Conservation (phyloP, 106 monocot genomes). For the Dioscorea zingiberensis region DNA sequence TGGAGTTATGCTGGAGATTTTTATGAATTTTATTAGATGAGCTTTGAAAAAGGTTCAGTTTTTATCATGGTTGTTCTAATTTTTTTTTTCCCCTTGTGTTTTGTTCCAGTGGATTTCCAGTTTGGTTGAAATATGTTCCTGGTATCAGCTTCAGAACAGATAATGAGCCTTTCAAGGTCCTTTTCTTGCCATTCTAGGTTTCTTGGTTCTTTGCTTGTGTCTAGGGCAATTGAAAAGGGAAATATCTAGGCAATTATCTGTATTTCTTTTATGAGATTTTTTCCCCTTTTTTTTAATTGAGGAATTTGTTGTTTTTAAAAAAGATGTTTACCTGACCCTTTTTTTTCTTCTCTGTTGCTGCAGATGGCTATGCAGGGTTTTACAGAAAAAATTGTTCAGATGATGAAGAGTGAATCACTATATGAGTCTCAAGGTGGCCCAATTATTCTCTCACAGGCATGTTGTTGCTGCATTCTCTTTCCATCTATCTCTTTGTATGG, state of each 20-base stretch:
- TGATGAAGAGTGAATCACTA: constrained; percentile 86
- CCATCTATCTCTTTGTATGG: background rate
- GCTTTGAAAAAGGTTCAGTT: background rate
- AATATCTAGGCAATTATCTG: too few relatives aligned
- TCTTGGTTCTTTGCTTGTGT: background rate
- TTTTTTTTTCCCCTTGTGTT: background rate
- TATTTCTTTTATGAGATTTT: too few relatives aligned
- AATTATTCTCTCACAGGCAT: constrained; percentile 86
- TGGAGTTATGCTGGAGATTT: background rate
- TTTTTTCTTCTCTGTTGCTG: constrained; percentile 2
- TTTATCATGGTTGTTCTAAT: background rate
- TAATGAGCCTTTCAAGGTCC: constrained; percentile 96
- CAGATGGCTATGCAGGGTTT: constrained; percentile 95
- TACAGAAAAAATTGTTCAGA: constrained; percentile 78
- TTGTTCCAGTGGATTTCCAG: constrained; percentile 71
- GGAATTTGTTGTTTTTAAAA: background rate
- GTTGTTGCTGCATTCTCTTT: constrained; percentile 1
- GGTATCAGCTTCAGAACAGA: constrained; percentile 99
- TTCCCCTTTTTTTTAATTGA: background rate
- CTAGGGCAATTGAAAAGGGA: background rate
- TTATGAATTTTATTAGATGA: background rate
- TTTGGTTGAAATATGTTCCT: constrained; percentile 98
- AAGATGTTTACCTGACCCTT: background rate
- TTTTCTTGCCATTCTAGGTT: background rate
- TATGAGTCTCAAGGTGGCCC: constrained; percentile 95